These are phyloP conservation scores for Plectosphaerella cucumerina DNA, from an alignment of 2,329 filamentous ascomycete genomes.

Conservation along the genomic window DNA sequence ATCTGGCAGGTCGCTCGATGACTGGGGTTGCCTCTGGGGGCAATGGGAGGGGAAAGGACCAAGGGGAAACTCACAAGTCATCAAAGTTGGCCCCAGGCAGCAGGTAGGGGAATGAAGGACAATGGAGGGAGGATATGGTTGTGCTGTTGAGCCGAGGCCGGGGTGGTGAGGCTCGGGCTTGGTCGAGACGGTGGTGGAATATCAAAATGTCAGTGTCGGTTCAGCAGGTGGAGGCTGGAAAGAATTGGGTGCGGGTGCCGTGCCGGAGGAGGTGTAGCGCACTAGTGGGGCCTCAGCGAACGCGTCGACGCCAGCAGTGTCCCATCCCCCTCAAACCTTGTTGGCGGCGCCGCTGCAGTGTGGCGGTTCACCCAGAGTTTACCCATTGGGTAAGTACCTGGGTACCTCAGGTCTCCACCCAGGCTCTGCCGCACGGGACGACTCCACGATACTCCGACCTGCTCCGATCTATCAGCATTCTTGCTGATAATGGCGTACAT, in stretches of 20 bases:
- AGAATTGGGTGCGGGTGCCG: conserved; percentile 3
- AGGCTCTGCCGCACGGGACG: background rate
- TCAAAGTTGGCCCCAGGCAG: conserved; percentile 38
- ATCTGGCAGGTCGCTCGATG: conserved; percentile 31
- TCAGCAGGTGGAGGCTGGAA: conserved; percentile 3
- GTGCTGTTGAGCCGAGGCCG: background rate
- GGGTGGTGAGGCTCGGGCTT: background rate
- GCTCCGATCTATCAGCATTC: no score
- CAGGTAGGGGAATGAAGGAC: conserved; percentile 13
- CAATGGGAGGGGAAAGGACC: conserved; percentile 20
- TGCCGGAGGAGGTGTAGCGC: background rate
- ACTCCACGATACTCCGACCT: no score
- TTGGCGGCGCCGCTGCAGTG: no score
- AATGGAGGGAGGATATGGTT: background rate
- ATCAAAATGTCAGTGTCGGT: conserved; percentile 3
- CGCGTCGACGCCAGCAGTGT: no score
- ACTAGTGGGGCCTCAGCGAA: background rate
- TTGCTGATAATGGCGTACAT: no score
- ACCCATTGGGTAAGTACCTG: background rate
- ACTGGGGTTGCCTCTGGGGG: conserved; percentile 27
- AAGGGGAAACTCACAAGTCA: conserved; percentile 44
- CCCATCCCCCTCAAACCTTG: no score
- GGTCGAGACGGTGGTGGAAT: conserved; percentile 1
- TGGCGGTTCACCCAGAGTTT: no score
- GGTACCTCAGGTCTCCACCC: background rate